phyloP scores from a whole-genome alignment of 2,329 filamentous ascomycete genomes.

The Colletotrichum scovillei region DNA sequence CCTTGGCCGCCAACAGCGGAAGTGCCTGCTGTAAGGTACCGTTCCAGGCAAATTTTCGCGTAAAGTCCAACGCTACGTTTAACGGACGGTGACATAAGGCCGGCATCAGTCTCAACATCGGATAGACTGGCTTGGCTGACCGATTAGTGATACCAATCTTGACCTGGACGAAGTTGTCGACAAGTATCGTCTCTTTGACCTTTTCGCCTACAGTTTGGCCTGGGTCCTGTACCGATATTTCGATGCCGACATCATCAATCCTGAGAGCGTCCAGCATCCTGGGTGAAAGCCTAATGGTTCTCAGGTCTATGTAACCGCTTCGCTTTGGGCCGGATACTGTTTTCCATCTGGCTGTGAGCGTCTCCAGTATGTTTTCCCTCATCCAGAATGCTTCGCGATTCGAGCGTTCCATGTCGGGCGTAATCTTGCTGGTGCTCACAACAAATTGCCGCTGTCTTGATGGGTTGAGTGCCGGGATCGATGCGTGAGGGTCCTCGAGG shows the following conservation, averaged over 20 bases:
- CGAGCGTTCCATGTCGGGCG: slow-evolving; percentile 81
- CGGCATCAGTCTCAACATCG: slow-evolving; percentile 81
- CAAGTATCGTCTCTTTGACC: slow-evolving; percentile 45
- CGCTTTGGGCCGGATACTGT: slow-evolving; percentile 63
- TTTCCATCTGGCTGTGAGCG: slow-evolving; percentile 78
- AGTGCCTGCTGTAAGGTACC: slow-evolving; percentile 83
- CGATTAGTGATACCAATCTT: slow-evolving; percentile 81
- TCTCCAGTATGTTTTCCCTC: slow-evolving; percentile 81
- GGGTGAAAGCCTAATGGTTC: slow-evolving; percentile 77
- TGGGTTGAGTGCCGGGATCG: slow-evolving; percentile 84
- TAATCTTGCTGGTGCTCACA: slow-evolving; percentile 82
- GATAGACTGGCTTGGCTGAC: slow-evolving; percentile 73
- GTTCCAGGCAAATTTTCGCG: slow-evolving; percentile 85
- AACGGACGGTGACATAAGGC: slow-evolving; percentile 78
- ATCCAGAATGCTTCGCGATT: slow-evolving; percentile 93
- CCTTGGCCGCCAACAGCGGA: slow-evolving; percentile 69
- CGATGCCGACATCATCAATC: slow-evolving; percentile 80
- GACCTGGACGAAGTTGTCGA: slow-evolving; percentile 77
- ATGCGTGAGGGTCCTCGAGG: slow-evolving; percentile 79
- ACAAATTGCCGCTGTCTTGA: slow-evolving; percentile 92
- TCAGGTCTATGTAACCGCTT: slow-evolving; percentile 78
- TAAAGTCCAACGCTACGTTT: slow-evolving; percentile 81
- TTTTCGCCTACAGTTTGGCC: slow-evolving; percentile 30
- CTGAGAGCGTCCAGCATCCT: slow-evolving; percentile 88
- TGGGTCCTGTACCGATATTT: slow-evolving; percentile 63